These are phyloP conservation scores for Leccinum olivaceopallidum DNA, from an alignment of 768 basidiomycete species.

Conservation along the genomic window DNA sequence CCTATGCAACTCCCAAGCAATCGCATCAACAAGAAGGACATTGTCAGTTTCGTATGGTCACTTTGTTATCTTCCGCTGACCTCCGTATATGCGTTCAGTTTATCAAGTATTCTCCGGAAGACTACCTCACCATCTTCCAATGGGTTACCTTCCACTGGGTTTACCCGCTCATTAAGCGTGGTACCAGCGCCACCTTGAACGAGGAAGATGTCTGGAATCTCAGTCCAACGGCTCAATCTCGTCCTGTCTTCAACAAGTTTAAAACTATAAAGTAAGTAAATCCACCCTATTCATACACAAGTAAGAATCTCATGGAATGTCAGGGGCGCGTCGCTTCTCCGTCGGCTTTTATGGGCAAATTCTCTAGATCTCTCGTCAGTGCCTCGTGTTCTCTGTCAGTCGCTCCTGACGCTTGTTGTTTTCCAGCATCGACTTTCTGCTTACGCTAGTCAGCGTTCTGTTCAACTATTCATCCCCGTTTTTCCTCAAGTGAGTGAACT, in stretches of 20 bases:
- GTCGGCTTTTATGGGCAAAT: conserved; percentile 46
- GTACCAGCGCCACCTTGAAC: conserved; percentile 53
- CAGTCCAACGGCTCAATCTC: conserved; percentile 66
- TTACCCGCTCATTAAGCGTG: conserved; percentile 57
- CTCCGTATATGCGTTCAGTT: conserved; percentile 17
- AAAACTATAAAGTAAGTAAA: conserved; percentile 24
- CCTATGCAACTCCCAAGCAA: conserved; percentile 65
- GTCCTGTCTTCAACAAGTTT: conserved; percentile 59
- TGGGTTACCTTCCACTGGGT: conserved; percentile 79
- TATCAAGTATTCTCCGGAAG: conserved; percentile 53
- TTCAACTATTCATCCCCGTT: conserved; percentile 84
- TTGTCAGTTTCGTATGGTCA: conserved; percentile 46
- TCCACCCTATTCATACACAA: neutral
- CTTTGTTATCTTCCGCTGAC: neutral
- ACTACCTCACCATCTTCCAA: conserved; percentile 69
- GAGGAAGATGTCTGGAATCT: conserved; percentile 74
- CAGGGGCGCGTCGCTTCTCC: conserved; percentile 38
- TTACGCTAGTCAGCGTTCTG: conserved; percentile 68
- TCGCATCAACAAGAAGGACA: conserved; percentile 51
- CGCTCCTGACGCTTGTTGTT: neutral
- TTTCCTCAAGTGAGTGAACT: conserved; percentile 66
- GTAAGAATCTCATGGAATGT: neutral
- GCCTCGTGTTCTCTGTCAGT: neutral
- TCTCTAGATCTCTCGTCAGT: conserved; percentile 43
- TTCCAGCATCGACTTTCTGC: conserved; percentile 56